A percentile compares a stretch with the other conserved stretches of the same genome.
Evolutionary conservation across 441 rosid species (phyloP).

Genomic region (Arabidopsis hybrid): DNA sequence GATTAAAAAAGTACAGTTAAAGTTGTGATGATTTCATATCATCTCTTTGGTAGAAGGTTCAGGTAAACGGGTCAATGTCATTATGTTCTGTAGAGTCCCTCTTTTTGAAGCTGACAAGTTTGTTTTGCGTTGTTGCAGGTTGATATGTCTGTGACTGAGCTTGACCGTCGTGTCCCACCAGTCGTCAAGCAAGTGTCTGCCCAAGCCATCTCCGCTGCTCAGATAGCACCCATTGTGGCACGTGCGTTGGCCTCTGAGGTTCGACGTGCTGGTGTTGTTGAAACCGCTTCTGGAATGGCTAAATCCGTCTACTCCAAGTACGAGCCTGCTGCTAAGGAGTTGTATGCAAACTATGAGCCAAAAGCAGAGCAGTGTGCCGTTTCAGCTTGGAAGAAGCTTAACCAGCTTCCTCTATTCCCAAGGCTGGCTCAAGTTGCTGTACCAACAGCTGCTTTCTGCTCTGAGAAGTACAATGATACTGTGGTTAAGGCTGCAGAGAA

Average conservation of each 20-base stretch:
- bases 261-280: slow-evolving; percentile 70
- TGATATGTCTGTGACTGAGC: slow-evolving; percentile 63
- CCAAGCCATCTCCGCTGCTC: slow-evolving; percentile 73
- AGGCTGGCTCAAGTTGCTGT: slow-evolving; percentile 72
- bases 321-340: slow-evolving; percentile 83
- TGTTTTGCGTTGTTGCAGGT: slow-evolving; percentile 55
- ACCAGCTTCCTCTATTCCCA: slow-evolving; percentile 86
- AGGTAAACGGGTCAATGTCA: neutral
- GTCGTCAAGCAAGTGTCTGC: slow-evolving; percentile 74
- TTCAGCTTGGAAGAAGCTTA: slow-evolving; percentile 84
- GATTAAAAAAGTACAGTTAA: no score
- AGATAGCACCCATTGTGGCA: slow-evolving; percentile 74
- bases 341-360: slow-evolving; percentile 84
- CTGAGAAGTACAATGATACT: slow-evolving; percentile 82
- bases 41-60: neutral
- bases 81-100: neutral
- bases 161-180: slow-evolving; percentile 75
- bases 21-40: no score
- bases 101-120: neutral
- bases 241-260: slow-evolving; percentile 75
- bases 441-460: slow-evolving; percentile 84
- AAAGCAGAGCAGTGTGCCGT: slow-evolving; percentile 83
- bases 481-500: slow-evolving; percentile 72
- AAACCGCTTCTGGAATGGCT: slow-evolving; percentile 76
- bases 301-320: slow-evolving; percentile 70